Percentiles rank a stretch among this genome's conserved stretches.
Conservation (phyloP, 2,329 filamentous ascomycete genomes). For the Lasiodiplodia sp. region DNA sequence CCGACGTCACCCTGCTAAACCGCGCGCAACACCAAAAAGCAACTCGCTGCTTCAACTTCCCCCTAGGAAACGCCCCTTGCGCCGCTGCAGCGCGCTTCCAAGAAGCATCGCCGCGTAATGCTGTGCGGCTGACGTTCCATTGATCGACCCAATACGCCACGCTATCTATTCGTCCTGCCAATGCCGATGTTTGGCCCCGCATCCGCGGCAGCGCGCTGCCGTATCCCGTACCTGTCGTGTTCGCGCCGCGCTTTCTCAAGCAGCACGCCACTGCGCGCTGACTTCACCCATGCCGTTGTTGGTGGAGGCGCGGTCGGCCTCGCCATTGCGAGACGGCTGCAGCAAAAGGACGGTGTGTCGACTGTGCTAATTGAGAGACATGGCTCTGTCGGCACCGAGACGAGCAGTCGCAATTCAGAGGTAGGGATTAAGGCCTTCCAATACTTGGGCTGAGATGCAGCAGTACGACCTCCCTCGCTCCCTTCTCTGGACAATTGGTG, state of each 20-base stretch:
- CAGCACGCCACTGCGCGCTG: conserved; percentile 45
- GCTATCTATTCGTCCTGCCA: background rate
- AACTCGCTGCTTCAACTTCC: conserved; percentile 1
- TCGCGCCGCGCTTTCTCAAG: conserved; percentile 19
- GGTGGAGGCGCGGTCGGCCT: conserved; percentile 80
- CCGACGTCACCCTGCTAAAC: conserved; percentile 10
- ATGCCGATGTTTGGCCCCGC: conserved; percentile 10
- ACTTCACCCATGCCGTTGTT: conserved; percentile 72
- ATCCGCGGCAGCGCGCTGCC: conserved; percentile 9
- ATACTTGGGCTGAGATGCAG: background rate
- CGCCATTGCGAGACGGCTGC: conserved; percentile 76
- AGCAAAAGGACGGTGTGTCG: conserved; percentile 64
- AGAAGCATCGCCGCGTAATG: background rate
- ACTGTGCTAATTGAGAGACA: conserved; percentile 86
- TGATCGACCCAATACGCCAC: conserved; percentile 10
- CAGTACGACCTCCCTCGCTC: conserved; percentile 2
- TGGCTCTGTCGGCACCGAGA: conserved; percentile 78
- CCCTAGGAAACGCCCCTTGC: conserved; percentile 4
- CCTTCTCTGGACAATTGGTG: background rate
- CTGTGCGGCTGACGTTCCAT: conserved; percentile 2
- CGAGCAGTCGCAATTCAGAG: conserved; percentile 89
- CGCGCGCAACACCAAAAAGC: conserved; percentile 16
- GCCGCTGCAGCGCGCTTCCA: background rate
- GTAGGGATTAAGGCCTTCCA: conserved; percentile 45
- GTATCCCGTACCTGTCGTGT: background rate